These are phyloP conservation scores for Beauveria australis DNA, from an alignment of 2,329 filamentous ascomycete species.

Conservation along the genomic window DNA sequence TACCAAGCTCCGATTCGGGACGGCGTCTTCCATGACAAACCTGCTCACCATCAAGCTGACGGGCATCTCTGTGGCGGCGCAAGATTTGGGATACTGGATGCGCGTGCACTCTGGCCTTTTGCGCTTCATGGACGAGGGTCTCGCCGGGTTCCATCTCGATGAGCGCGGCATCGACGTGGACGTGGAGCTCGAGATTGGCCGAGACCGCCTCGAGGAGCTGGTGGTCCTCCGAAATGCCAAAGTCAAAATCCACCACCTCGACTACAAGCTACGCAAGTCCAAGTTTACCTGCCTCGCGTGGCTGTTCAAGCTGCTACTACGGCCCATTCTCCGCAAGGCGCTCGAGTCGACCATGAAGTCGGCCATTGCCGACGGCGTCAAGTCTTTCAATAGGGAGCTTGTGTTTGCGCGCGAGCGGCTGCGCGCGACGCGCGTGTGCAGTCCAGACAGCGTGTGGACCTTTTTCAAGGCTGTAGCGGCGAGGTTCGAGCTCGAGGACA, in stretches of 20 bases:
- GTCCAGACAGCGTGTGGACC: conserved; percentile 70
- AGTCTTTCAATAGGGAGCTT: conserved; percentile 73
- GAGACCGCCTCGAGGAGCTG: conserved; percentile 71
- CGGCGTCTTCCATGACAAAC: conserved; percentile 57
- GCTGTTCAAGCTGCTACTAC: conserved; percentile 75
- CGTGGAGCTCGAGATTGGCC: conserved; percentile 74
- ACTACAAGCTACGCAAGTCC: conserved; percentile 67
- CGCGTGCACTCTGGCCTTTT: conserved; percentile 69
- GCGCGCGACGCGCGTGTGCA: conserved; percentile 71
- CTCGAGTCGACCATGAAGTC: conserved; percentile 71
- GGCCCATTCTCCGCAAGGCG: conserved; percentile 69
- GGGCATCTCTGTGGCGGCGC: conserved; percentile 73
- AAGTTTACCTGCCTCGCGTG: conserved; percentile 72
- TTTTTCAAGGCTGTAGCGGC: conserved; percentile 79
- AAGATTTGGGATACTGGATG: conserved; percentile 86
- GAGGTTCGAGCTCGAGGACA: conserved; percentile 60
- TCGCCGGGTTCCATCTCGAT: conserved; percentile 79
- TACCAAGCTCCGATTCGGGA: conserved; percentile 60
- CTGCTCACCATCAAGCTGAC: conserved; percentile 70
- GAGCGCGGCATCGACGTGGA: conserved; percentile 80
- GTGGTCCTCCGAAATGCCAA: conserved; percentile 67
- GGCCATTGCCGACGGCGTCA: conserved; percentile 61
- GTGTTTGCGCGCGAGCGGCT: conserved; percentile 80
- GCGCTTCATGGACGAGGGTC: conserved; percentile 70
- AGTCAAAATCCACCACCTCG: conserved; percentile 79